phyloP scores from a whole-genome alignment of 139 green algal species.

The Volvox reticuliferus region DNA sequence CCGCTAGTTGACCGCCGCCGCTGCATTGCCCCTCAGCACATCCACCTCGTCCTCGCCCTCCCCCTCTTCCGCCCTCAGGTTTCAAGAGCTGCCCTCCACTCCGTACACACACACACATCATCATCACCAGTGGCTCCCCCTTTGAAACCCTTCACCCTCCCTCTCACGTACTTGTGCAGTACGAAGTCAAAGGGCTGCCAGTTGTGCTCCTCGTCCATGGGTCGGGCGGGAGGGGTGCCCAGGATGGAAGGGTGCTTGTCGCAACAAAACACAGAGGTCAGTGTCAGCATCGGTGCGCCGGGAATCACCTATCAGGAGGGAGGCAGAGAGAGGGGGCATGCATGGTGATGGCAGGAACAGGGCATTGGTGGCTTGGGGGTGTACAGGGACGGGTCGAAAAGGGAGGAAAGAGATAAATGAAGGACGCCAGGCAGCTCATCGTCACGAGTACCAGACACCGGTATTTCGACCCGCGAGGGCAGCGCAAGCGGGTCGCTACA shows the following conservation, averaged over 20 bases:
- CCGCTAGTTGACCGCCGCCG: no score
- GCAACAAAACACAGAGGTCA: constrained; percentile 38
- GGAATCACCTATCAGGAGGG: constrained; percentile 24
- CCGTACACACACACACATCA: constrained; percentile 49
- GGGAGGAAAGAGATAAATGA: no score
- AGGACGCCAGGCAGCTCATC: no score
- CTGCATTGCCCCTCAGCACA: not conserved
- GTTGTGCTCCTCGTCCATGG: constrained; percentile 56
- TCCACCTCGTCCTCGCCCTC: not conserved
- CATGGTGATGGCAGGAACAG: no score
- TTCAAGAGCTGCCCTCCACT: not conserved
- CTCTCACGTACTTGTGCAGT: constrained; percentile 47
- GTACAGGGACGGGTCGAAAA: no score
- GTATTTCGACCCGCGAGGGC: no score
- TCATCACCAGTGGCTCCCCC: not conserved
- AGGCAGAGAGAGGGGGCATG: no score
- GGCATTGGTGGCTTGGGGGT: no score
- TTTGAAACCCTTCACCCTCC: not conserved
- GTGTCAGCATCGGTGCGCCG: constrained; percentile 32
- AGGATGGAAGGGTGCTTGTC: constrained; percentile 41
- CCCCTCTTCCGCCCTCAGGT: not conserved
- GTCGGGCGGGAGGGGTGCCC: constrained; percentile 20
- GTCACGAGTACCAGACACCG: no score
- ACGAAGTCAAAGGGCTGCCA: constrained; percentile 64
- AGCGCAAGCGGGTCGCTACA: no score